These are phyloP conservation scores for Pyrus communis DNA, from an alignment of 306 rosid species.

Conservation along the genomic window DNA sequence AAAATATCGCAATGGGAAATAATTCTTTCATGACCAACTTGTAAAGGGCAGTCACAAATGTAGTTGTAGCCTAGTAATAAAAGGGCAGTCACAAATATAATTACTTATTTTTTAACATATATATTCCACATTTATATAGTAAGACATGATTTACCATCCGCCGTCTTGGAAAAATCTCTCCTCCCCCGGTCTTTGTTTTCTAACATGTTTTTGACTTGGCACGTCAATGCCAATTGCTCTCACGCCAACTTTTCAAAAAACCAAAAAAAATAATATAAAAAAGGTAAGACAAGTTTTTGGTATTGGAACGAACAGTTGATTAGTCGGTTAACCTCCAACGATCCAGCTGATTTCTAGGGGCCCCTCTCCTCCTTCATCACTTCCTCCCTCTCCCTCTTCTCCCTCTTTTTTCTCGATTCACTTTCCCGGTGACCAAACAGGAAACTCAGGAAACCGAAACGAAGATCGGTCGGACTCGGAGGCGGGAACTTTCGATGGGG, in stretches of 20 bases:
- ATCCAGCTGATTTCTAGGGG: constrained; percentile 1
- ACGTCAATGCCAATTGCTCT: not conserved
- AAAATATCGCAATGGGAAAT: too few species aligned
- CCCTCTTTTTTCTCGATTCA: not conserved
- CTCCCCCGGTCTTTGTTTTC: too few species aligned
- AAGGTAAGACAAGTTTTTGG: not conserved
- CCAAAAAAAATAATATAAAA: too few species aligned
- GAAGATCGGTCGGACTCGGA: not conserved
- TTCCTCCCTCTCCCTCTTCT: not conserved
- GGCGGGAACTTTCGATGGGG: not conserved
- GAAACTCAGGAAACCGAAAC: not conserved
- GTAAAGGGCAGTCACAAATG: too few species aligned
- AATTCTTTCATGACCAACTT: too few species aligned
- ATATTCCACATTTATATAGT: too few species aligned
- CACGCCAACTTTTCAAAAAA: too few species aligned
- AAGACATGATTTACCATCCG: fast-evolving
- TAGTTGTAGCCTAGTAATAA: too few species aligned
- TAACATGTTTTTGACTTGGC: not conserved
- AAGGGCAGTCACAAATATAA: too few species aligned
- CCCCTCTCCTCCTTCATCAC: not conserved
- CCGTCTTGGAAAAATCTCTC: too few species aligned
- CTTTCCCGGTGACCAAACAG: not conserved
- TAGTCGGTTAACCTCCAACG: not conserved
- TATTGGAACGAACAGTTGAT: not conserved
- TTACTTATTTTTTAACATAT: too few species aligned